phyloP scores from a whole-genome alignment of 2,329 filamentous ascomycete genomes.

The Trichoderma brevicompactum region DNA sequence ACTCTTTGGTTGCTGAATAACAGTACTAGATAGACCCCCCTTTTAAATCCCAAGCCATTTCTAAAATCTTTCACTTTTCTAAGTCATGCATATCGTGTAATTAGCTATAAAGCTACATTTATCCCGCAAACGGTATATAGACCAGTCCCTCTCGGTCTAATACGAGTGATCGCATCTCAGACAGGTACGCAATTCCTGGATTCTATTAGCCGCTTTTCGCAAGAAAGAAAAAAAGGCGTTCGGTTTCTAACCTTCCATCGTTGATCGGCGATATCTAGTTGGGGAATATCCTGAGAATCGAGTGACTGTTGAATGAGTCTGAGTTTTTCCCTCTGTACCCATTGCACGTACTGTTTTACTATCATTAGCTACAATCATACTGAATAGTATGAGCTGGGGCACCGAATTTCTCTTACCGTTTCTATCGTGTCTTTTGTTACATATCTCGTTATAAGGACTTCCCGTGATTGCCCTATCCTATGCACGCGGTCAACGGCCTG shows the following conservation, averaged over 20 bases:
- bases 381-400: neutral
- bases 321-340: neutral
- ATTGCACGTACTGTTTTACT: neutral
- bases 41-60: neutral
- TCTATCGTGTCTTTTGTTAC: slow-evolving; percentile 34
- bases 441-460: slow-evolving; percentile 39
- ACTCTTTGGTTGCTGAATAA: too few relatives aligned
- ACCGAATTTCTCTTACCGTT: neutral
- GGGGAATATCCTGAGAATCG: neutral
- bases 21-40: too few relatives aligned
- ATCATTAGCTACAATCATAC: neutral
- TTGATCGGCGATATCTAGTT: neutral
- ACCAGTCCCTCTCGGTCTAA: neutral
- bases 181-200: neutral
- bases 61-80: neutral
- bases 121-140: neutral
- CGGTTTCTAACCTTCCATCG: neutral
- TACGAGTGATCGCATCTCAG: neutral
- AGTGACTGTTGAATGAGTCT: neutral
- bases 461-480: slow-evolving; percentile 38
- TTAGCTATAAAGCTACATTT: neutral
- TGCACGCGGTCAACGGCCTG: slow-evolving; percentile 42
- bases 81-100: neutral
- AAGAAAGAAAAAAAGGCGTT: neutral
- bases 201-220: neutral